Evolutionary conservation across 2,329 filamentous ascomycete species (phyloP), one percentile per base, ranked within the genome.

Genomic region (Penicillium capsulatum): DNA sequence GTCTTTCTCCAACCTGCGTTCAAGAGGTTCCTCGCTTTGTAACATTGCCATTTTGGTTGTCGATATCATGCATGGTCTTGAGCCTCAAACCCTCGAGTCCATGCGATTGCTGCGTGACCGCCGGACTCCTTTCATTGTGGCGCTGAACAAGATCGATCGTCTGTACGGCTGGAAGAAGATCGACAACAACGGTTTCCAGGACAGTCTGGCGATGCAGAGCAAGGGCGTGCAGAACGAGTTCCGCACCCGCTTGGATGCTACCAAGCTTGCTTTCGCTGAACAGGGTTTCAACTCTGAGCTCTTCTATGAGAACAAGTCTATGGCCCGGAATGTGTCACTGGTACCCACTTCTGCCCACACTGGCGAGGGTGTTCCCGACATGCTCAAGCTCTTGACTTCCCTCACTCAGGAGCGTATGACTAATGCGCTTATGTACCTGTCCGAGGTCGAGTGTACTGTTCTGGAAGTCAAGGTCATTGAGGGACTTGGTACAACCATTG

Each of bases 21-120:
- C 91, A 53, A 83, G 94, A 71, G 92, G 92, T 71, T 97, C 92
- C 28, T 97, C 90, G 10, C 86, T 98, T 43, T 98, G 94, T 70
- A 98, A 98, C 74, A 98, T 98, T 70, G 92, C 92, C 57, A 98
- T 98, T 64, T 74, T 98, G 53, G 94, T 98, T 29, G 91, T 98
- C 55, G 92, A 98, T 74, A 98, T 98, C 60, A 97, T 98, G 92
- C 92, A 98, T 79, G 94, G 94, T 63, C 79, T 98, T 32, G 92
- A 98, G 69, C 91, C 84, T 13, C 92, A 98, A 69, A 98, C 92
- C 11, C 76, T 97, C 20, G 94, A 98, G 70, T 98, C 92, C 2
- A 97, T 98, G 88, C 85, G 82, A 54, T 73, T 98, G 50, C 80
- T 98, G 36, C 81, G 91, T 60, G 91, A 96, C 58, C 80, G 88